Percentiles rank a stretch among this genome's conserved stretches.
These are phyloP conservation scores for Neurospora sp. DNA, from an alignment of 495 filamentous ascomycete genomes.

Conservation along the genomic window DNA sequence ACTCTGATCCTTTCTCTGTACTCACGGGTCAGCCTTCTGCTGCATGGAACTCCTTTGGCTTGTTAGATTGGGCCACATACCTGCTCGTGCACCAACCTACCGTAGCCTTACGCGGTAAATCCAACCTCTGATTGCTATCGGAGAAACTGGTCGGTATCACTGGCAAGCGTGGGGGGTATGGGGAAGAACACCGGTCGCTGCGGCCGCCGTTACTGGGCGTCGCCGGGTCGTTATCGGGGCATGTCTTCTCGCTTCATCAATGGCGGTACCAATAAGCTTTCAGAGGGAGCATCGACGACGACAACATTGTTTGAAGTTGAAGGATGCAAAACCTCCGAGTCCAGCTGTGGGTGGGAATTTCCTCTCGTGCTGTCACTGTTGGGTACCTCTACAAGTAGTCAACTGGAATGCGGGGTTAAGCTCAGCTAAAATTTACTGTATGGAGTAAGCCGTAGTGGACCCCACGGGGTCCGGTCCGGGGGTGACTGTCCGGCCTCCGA, in stretches of 20 bases:
- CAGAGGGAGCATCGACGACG: not conserved
- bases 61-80: not conserved
- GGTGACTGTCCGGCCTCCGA: not conserved
- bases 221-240: not conserved
- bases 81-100: not conserved
- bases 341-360: not conserved
- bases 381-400: no score
- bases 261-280: not conserved
- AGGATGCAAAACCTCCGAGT: not conserved
- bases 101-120: not conserved
- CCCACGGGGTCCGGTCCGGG: not conserved
- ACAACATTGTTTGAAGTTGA: not conserved
- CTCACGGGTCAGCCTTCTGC: not conserved
- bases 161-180: not conserved
- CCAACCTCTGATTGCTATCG: not conserved
- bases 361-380: not conserved
- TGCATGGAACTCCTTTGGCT: not conserved
- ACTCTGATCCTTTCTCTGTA: not conserved
- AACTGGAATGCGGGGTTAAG: not conserved
- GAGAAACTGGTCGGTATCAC: not conserved
- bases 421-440: not conserved
- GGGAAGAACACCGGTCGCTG: not conserved
- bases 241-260: not conserved
- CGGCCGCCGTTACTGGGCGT: not conserved
- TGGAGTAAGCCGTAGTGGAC: not conserved